Percentiles rank a stretch among this genome's conserved stretches.
Evolutionary conservation across 176 grass and related monocot genomes (phyloP).

Genomic region (Oryza meridionalis): DNA sequence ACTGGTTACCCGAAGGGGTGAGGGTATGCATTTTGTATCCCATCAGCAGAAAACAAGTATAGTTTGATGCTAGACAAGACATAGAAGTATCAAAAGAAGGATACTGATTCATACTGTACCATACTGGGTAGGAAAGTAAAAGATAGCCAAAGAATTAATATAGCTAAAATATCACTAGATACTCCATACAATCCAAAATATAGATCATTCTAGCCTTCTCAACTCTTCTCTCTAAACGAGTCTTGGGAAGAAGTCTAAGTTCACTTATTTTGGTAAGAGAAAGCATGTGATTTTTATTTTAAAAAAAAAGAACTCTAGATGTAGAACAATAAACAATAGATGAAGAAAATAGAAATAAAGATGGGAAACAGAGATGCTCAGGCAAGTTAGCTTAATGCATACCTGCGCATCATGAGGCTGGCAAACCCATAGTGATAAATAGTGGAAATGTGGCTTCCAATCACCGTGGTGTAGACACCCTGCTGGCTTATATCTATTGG

Average conservation of each 20-base stretch:
- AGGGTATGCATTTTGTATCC: no score
- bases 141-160: background rate
- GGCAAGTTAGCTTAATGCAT: background rate
- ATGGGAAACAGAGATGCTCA: background rate
- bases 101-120: background rate
- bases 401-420: constrained; percentile 95
- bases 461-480: constrained; percentile 94
- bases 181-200: background rate
- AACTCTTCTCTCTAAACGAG: no score
- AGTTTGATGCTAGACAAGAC: background rate
- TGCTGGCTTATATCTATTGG: constrained; percentile 94
- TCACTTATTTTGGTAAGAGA: background rate
- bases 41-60: background rate
- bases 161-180: background rate
- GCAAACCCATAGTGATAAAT: constrained; percentile 99
- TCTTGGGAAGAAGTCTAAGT: background rate
- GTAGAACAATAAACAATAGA: background rate
- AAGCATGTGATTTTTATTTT: background rate
- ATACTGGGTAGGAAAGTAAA: background rate
- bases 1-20: background rate
- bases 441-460: constrained; percentile 92
- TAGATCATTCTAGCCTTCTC: background rate
- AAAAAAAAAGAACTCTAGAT: background rate
- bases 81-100: constrained; percentile 13
- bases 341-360: background rate